Evolutionary conservation across 2,329 filamentous ascomycete genomes (phyloP).

Genomic region (Cladosporium sp.): DNA sequence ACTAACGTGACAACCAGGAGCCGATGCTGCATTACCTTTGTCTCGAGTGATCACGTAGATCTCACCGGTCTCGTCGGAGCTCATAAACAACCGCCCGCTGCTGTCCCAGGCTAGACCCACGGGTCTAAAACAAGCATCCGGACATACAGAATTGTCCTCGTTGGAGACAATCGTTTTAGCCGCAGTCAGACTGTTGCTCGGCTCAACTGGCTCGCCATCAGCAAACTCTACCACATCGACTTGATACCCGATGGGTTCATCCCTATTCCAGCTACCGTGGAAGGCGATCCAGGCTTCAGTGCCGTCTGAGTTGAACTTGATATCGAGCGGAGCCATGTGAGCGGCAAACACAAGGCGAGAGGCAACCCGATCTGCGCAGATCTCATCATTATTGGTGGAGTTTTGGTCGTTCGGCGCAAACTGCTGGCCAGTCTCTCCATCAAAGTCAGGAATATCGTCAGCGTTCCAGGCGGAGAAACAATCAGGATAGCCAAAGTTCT

Average conservation of each 20-base stretch:
- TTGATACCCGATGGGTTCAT: conserved; percentile 47
- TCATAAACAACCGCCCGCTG: conserved; percentile 56
- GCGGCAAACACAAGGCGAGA: conserved; percentile 57
- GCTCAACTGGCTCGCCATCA: conserved; percentile 42
- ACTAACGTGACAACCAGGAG: neutral
- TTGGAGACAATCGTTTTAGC: conserved; percentile 54
- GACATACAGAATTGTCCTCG: conserved; percentile 49
- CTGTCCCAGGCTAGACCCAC: conserved; percentile 52
- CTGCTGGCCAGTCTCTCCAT: conserved; percentile 42
- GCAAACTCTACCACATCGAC: conserved; percentile 44
- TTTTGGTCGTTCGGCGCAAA: conserved; percentile 46
- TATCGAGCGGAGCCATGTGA: conserved; percentile 67
- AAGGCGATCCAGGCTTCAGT: conserved; percentile 62
- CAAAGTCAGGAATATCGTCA: conserved; percentile 43
- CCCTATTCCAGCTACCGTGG: conserved; percentile 62
- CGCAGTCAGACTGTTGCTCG: conserved; percentile 41
- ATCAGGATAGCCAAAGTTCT: conserved; percentile 66
- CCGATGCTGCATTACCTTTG: neutral
- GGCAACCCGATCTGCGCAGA: conserved; percentile 37
- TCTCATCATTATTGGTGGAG: conserved; percentile 43
- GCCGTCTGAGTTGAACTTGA: conserved; percentile 59
- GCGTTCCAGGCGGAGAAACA: conserved; percentile 65
- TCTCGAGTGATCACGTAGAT: conserved; percentile 48
- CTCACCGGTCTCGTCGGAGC: conserved; percentile 60
- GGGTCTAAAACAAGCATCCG: conserved; percentile 57